Evolutionary conservation across 257 asterid species (phyloP).

Genomic region (Gentiana macrophylla): DNA sequence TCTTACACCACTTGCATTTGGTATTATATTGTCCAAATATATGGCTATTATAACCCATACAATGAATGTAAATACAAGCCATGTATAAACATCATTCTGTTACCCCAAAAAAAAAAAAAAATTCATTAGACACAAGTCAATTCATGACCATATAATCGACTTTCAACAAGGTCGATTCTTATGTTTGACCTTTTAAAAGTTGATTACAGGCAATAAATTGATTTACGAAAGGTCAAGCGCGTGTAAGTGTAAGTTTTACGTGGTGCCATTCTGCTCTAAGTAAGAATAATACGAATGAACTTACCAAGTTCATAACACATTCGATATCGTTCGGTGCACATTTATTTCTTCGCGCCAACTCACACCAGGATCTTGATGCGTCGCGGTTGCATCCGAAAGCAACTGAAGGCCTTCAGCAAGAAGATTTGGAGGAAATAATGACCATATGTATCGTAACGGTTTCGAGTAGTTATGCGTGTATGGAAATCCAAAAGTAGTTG

Average conservation of each 20-base stretch:
- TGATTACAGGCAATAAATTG: slow-evolving; percentile 6
- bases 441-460: slow-evolving; percentile 50
- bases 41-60: slow-evolving; percentile 74
- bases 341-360: slow-evolving; percentile 70
- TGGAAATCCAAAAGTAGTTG: slow-evolving; percentile 83
- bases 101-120: slow-evolving; percentile 10
- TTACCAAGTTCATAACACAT: slow-evolving; percentile 41
- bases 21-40: slow-evolving; percentile 78
- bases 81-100: slow-evolving; percentile 70
- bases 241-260: no score
- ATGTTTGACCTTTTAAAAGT: not conserved
- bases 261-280: not conserved
- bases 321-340: slow-evolving; percentile 78
- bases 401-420: slow-evolving; percentile 67
- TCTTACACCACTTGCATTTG: slow-evolving; percentile 81
- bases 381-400: slow-evolving; percentile 73
- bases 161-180: not conserved
- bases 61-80: slow-evolving; percentile 56
- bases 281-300: no score
- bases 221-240: not conserved
- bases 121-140: no score
- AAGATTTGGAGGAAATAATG: slow-evolving; percentile 92
- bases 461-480: slow-evolving; percentile 36
- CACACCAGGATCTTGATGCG: slow-evolving; percentile 87
- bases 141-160: not conserved